Percentiles rank a stretch among this genome's conserved stretches.
Conservation (phyloP, 129 eudicot species). For the Apium graveolens region DNA sequence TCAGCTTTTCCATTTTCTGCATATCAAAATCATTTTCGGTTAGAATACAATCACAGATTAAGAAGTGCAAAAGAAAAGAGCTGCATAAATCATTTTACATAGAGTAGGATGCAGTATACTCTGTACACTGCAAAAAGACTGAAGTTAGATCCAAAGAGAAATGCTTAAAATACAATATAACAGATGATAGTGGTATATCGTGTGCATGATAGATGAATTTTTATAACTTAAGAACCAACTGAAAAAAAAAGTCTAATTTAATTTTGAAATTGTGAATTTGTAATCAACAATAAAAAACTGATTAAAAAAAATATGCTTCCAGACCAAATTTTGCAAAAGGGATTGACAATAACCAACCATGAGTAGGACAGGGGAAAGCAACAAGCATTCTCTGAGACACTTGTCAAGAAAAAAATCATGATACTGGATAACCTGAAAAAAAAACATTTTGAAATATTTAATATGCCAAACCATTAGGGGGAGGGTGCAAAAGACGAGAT, state of each 20-base stretch:
- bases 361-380: constrained; percentile 86
- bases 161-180: neutral
- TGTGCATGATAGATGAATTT: neutral
- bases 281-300: neutral
- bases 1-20: constrained; percentile 95
- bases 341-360: constrained; percentile 40
- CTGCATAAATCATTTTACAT: neutral
- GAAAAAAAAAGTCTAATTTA: neutral
- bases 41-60: neutral
- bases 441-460: neutral
- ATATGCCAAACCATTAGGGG: neutral
- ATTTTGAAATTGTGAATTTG: neutral
- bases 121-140: neutral
- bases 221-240: neutral
- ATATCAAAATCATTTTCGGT: constrained; percentile 5
- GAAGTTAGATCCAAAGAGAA: neutral
- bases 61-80: neutral
- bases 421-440: constrained; percentile 74
- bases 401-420: constrained; percentile 91
- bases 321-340: neutral
- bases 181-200: neutral
- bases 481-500: neutral
- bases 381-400: constrained; percentile 93
- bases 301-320: neutral
- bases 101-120: neutral